Evolutionary conservation across 73 alveolate species (phyloP).

Genomic region (Paramecium primaurelia): DNA sequence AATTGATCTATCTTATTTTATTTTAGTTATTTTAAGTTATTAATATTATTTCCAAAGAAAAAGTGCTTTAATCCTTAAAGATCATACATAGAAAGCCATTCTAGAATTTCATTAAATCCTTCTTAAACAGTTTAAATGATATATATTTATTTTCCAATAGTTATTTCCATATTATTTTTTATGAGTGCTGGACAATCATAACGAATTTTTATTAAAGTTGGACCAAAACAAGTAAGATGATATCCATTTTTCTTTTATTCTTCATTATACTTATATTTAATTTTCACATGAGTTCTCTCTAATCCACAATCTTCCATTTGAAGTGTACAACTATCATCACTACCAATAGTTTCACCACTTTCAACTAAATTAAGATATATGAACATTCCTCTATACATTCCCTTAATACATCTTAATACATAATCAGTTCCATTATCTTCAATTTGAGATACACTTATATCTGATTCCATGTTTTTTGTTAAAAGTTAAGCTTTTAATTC

Average conservation of each 20-base stretch:
- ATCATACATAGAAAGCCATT: conserved; percentile 4
- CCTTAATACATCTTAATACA: conserved; percentile 50
- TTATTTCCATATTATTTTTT: neutral
- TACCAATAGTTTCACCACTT: conserved; percentile 56
- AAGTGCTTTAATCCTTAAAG: neutral
- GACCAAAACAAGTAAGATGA: neutral
- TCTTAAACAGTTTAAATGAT: neutral
- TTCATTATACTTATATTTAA: conserved; percentile 3
- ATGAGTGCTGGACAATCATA: conserved; percentile 41
- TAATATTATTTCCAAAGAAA: neutral
- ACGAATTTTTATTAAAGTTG: conserved; percentile 2
- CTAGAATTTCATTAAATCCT: neutral
- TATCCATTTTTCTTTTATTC: conserved; percentile 12
- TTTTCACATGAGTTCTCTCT: neutral
- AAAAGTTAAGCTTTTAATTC: neutral
- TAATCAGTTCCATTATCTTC: conserved; percentile 57
- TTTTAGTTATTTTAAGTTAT: neutral
- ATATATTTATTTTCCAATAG: neutral
- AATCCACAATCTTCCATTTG: conserved; percentile 42
- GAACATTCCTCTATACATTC: conserved; percentile 55
- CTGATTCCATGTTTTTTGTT: neutral
- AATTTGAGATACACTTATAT: neutral
- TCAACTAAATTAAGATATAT: conserved; percentile 26
- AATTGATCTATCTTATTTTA: neutral
- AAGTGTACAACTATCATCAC: conserved; percentile 22